These are phyloP conservation scores for Puccinia horiana DNA, from an alignment of 1,284 basidiomycete species.

Conservation along the genomic window DNA sequence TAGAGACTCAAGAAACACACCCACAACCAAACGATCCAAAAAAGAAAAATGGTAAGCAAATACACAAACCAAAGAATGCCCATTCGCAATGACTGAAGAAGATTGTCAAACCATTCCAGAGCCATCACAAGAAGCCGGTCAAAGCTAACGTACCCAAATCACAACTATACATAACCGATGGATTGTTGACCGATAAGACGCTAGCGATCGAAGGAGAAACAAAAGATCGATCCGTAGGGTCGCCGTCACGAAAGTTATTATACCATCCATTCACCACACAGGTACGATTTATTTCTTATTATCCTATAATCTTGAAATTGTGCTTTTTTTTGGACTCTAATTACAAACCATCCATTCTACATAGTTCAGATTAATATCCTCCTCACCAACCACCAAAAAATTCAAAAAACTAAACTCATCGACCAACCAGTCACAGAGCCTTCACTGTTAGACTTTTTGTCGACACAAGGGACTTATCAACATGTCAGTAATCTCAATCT, in stretches of 20 bases:
- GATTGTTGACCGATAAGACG: not conserved
- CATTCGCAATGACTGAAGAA: no score
- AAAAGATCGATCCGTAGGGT: not conserved
- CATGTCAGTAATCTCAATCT: constrained; percentile 6
- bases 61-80: no score
- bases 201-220: not conserved
- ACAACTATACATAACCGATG: constrained; percentile 25
- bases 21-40: not conserved
- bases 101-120: not conserved
- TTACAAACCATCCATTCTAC: not conserved
- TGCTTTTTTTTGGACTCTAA: no score
- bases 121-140: constrained; percentile 42
- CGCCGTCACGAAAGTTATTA: not conserved
- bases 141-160: constrained; percentile 14
- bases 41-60: not conserved
- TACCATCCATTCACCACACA: constrained; percentile 42
- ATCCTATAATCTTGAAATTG: no score
- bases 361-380: constrained; percentile 21
- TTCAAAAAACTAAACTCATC: no score
- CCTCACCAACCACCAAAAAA: not conserved
- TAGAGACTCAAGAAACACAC: no score
- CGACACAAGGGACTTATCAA: constrained; percentile 21
- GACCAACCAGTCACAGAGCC: not conserved
- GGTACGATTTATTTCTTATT: not conserved
- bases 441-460: not conserved